phyloP scores from a whole-genome alignment of 805 yeast genomes.

The Zygoascus tannicola region DNA sequence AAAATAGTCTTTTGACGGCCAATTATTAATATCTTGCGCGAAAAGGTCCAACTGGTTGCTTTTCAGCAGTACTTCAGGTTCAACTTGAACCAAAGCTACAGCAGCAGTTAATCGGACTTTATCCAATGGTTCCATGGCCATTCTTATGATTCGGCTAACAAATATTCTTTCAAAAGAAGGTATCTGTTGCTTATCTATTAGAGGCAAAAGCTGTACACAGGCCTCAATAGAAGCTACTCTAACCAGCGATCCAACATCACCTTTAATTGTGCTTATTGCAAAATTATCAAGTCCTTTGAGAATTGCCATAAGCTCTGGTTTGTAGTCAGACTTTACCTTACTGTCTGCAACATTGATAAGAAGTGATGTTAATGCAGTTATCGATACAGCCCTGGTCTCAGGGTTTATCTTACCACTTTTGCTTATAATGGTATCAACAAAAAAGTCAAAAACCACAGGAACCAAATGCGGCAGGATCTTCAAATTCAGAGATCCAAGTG shows the following conservation, averaged over 20 bases:
- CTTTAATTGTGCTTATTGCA: conserved; percentile 58
- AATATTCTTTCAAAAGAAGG: neutral
- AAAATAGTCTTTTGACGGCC: neutral
- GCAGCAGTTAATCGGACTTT: conserved; percentile 40
- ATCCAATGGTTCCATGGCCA: conserved; percentile 58
- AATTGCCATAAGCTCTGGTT: conserved; percentile 9
- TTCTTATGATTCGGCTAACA: conserved; percentile 35
- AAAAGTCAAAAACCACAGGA: too few species aligned
- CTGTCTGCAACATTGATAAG: neutral
- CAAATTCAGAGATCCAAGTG: too few species aligned
- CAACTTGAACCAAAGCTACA: conserved; percentile 27
- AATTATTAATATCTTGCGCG: neutral
- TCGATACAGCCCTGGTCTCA: conserved; percentile 3
- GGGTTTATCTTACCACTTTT: neutral
- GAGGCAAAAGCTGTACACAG: conserved; percentile 18
- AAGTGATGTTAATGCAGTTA: neutral
- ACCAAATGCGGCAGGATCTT: too few species aligned
- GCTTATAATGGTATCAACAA: too few species aligned
- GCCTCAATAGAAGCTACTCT: conserved; percentile 43
- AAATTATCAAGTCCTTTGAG: conserved; percentile 58
- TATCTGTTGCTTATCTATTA: neutral
- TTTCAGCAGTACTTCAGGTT: neutral
- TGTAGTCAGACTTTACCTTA: too few species aligned
- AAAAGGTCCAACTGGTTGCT: neutral
- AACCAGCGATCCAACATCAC: conserved; percentile 84